Evolutionary conservation across 345 rosid genomes (phyloP).

Genomic region (Eucalyptus rudis): DNA sequence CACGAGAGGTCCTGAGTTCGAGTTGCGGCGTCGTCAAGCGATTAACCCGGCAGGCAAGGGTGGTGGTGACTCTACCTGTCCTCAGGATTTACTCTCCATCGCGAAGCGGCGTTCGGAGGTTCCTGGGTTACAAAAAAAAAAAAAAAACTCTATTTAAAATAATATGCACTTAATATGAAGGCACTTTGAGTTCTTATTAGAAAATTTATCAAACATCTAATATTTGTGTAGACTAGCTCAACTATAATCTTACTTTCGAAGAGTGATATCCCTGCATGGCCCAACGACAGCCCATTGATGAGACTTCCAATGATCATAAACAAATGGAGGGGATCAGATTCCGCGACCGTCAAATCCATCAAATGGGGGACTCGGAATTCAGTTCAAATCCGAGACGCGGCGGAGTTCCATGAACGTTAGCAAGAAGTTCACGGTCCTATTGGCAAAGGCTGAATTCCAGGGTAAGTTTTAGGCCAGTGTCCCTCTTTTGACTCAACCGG

Average conservation of each 20-base stretch:
- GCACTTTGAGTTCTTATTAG: accelerated
- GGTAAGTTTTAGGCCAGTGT: neutral
- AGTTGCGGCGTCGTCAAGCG: no score
- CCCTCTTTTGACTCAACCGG: neutral
- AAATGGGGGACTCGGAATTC: neutral
- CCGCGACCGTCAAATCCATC: neutral
- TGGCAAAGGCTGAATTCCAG: neutral
- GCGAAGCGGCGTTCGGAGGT: no score
- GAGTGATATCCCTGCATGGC: neutral
- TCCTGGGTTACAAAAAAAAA: no score
- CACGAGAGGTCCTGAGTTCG: no score
- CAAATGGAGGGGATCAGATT: neutral
- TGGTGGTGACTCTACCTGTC: no score
- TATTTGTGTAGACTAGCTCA: neutral
- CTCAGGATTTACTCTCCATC: no score
- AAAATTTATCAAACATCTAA: neutral
- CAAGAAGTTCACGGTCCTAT: neutral
- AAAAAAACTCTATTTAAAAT: no score
- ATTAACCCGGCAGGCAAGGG: no score
- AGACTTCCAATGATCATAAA: neutral
- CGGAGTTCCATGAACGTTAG: neutral
- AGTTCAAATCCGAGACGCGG: neutral
- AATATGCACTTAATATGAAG: accelerated
- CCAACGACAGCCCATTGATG: neutral
- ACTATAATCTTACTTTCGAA: neutral